Conservation (phyloP, 768 basidiomycete species). For the Strobilomyces echinocephalus region DNA sequence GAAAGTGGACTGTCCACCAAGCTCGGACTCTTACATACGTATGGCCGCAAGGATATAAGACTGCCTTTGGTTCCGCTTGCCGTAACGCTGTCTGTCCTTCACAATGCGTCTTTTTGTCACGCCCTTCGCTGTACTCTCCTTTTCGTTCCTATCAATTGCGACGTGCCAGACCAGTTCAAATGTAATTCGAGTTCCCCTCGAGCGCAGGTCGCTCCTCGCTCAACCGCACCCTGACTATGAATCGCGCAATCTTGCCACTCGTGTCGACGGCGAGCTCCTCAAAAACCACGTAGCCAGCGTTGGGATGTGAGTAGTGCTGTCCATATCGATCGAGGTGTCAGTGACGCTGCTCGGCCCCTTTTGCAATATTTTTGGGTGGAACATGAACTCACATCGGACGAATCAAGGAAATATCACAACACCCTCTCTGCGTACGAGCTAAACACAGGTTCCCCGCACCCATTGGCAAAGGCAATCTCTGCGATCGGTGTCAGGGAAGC, state of each 20-base stretch:
- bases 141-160: conserved; percentile 12
- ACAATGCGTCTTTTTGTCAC: conserved; percentile 19
- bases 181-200: conserved; percentile 20
- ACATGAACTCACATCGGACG: not conserved
- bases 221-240: not conserved
- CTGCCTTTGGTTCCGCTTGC: not conserved
- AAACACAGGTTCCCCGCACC: conserved; percentile 43
- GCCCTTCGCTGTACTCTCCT: conserved; percentile 14
- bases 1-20: not conserved
- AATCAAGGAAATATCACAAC: conserved; percentile 38
- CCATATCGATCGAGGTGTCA: not conserved
- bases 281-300: conserved; percentile 13
- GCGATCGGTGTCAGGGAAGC: conserved; percentile 1
- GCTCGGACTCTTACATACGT: not conserved
- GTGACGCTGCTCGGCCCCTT: too few relatives aligned
- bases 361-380: not conserved
- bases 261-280: conserved; percentile 7
- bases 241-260: not conserved
- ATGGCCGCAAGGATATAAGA: not conserved
- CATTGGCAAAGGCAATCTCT: conserved; percentile 19
- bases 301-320: conserved; percentile 15
- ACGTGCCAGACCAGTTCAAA: not conserved
- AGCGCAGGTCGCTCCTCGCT: conserved; percentile 17
- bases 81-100: not conserved
- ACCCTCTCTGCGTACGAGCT: conserved; percentile 40